Evolutionary conservation across 192 early-diverging fungal species (phyloP), one percentile per base, ranked within the genome.

Genomic region (Coemansia brasiliensis): DNA sequence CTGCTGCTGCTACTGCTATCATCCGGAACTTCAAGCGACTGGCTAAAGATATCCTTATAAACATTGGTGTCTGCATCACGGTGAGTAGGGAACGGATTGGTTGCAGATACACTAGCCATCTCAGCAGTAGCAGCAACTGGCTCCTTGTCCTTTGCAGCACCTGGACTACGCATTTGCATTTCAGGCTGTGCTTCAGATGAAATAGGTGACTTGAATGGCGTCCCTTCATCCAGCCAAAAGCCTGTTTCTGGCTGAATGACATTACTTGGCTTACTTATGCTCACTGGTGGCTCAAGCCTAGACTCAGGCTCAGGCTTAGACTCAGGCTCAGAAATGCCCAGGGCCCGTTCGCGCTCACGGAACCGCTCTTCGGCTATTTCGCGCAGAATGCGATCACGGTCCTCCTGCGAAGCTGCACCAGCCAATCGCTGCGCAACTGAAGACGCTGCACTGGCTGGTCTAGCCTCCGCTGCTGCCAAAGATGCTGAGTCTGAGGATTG

Each of bases 341-440:
- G 39, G 0, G 68, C 69, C 4, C 57, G 64, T 44, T 72, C 64
- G 27, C 75, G 75, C 27, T 79, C 75, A 42, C 69, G 69, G 55
- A 79, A 72, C 5, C 69, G 59, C 44, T 79, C 69, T 42, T 72
- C 69, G 18, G 75, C 75, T 7, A 79, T 67, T 8, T 79, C 75
- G 46, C 68, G 54, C 44, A 79, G 49, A 52, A 79, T 56, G 35
- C 58, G 57, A 37, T 79, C 62, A 2, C 75, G 68, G 22, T 79
- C 75, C 27, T 79, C 65, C 37, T 61, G 71, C 12, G 39, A 61
- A 0, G 50, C 54, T 3, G 75, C 75, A 12, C 39, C 40, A 0
- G 65, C 69, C 54, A 79, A 29, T 3, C 69, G 61, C 48, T 79
- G 69, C 5, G 74, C 74, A 42, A 66, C 58, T 5, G 58, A 56